phyloP scores from a whole-genome alignment of 176 grass and related monocot genomes.

The Musa beccarii region DNA sequence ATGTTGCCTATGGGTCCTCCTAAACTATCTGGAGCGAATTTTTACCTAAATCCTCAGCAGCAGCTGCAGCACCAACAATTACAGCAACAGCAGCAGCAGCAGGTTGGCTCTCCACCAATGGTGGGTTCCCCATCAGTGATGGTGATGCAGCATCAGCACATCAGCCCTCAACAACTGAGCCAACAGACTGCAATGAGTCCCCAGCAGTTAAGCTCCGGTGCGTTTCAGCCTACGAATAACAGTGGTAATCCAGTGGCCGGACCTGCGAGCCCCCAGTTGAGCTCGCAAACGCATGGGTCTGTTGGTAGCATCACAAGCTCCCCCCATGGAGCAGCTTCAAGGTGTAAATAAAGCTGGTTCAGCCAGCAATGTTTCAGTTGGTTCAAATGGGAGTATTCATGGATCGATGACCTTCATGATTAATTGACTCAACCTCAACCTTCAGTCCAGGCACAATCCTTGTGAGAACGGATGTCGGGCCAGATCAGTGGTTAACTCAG shows the following conservation, averaged over 20 bases:
- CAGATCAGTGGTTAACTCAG: no score
- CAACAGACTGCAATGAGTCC: conserved; percentile 70
- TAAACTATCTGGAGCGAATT: conserved; percentile 58
- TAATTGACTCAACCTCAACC: no score
- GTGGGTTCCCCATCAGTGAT: conserved; percentile 31
- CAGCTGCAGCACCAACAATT: neutral
- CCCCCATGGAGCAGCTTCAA: conserved; percentile 92
- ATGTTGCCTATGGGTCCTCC: conserved; percentile 75
- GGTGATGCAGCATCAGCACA: conserved; percentile 65
- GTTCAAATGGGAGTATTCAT: neutral
- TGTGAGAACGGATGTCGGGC: no score
- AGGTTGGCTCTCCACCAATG: conserved; percentile 12
- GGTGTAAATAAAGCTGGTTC: conserved; percentile 54
- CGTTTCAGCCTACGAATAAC: conserved; percentile 55
- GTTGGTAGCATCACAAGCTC: conserved; percentile 86
- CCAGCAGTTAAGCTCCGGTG: conserved; percentile 64
- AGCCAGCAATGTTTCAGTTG: conserved; percentile 36
- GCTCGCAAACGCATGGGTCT: conserved; percentile 86
- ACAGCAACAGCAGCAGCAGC: neutral
- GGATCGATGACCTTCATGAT: neutral
- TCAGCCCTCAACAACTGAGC: conserved; percentile 71
- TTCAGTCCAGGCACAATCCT: neutral
- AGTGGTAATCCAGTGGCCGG: conserved; percentile 41
- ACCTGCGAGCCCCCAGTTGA: conserved; percentile 78
- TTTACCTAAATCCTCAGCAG: conserved; percentile 58